A percentile compares a stretch with the other conserved stretches of the same genome.
Evolutionary conservation across 768 basidiomycete genomes (phyloP).

Genomic region (Kwoniella bestiolae): DNA sequence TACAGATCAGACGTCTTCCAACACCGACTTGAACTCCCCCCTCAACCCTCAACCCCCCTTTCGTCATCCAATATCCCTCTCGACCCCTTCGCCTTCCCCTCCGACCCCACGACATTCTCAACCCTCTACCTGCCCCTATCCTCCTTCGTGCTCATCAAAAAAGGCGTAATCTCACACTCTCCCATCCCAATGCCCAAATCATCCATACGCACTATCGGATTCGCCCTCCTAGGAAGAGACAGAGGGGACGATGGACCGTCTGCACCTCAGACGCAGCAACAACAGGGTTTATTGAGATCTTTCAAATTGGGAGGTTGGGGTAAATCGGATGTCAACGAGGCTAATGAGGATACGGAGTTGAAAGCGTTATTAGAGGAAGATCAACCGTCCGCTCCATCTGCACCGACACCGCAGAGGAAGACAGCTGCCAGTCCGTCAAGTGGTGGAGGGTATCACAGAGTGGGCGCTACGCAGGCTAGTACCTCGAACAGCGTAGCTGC

Average conservation of each 20-base stretch:
- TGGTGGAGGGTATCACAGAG: conserved; percentile 36
- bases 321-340: conserved; percentile 16
- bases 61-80: conserved; percentile 53
- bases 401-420: background rate
- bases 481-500: too few species aligned
- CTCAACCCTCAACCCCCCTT: conserved; percentile 18
- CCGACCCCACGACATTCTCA: conserved; percentile 35
- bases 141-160: conserved; percentile 61
- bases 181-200: conserved; percentile 78
- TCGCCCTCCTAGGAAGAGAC: conserved; percentile 84
- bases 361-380: conserved; percentile 35
- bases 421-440: background rate
- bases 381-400: background rate
- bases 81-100: conserved; percentile 48
- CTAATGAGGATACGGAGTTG: conserved; percentile 36
- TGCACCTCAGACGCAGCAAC: conserved; percentile 57
- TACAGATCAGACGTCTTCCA: conserved; percentile 85
- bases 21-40: conserved; percentile 67
- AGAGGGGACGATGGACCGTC: conserved; percentile 58
- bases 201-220: conserved; percentile 77
- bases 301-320: conserved; percentile 40
- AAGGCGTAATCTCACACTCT: conserved; percentile 61
- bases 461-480: conserved; percentile 14
- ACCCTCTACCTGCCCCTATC: conserved; percentile 74
- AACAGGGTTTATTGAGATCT: conserved; percentile 19